Evolutionary conservation across 2,329 filamentous ascomycete genomes (phyloP), one percentile per base, ranked within the genome.

Genomic region (Trichophaea hybrida): DNA sequence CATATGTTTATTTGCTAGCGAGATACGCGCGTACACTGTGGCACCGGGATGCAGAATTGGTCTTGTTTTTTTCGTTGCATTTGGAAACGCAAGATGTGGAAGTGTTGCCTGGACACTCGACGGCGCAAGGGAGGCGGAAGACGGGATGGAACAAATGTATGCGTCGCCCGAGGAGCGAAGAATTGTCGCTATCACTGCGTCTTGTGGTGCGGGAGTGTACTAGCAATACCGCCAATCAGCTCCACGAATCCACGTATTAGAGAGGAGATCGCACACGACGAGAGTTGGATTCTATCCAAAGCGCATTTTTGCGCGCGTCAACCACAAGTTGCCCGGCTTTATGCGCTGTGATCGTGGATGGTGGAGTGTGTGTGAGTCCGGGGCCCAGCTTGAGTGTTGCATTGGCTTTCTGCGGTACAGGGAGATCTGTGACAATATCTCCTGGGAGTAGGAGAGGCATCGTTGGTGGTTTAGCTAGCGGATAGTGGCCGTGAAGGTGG

Each of bases 71-170:
- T 90, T 93, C 49, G 85, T 88, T 15, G 89, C 93, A 64, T 83
- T 83, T 73, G 97, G 91, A 71, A 98, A 98, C n/a, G 89, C 82
- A 17, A 97, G 78, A 66, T 94, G 86, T 0, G 87, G 88, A 0
- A 97, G 81, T 15, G 86, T 76, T 0, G 86, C 88, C 33, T 64
- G 61, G 13, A 58, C 61, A 74, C 73, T 0, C 78, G 74, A 5
- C 78, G 79, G 68, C 82, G 75, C 6, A 79, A 78, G 59, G 6
- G 61, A 59, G 38, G 34, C 53, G 69, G 82, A 79, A 58, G 82
- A 77, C 33, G 87, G 85, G 57, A 97, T 77, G 66, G 79, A 77
- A 71, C 89, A 89, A 72, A 86, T 83, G 77, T 87, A 96, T 70
- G 80, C 79, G 68, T 97, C 93, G 59, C 78, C 76, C 55, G 82